phyloP scores from a whole-genome alignment of 31 red algal species.

The Asparagopsis taxiformis region DNA sequence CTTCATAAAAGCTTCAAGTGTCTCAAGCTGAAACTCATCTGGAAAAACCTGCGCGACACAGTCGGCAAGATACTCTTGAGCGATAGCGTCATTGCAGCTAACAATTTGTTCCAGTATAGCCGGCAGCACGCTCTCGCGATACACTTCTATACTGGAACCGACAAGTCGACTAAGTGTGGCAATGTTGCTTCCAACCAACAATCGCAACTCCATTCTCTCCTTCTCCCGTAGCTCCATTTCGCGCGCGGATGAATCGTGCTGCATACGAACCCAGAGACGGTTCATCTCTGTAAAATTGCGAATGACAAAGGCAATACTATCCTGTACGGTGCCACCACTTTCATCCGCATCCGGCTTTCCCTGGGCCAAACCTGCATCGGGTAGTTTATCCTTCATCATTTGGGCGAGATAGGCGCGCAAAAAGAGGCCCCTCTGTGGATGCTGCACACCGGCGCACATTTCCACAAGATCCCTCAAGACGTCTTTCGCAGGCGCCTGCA shows the following conservation, averaged over 20 bases:
- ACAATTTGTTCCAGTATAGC: constrained; percentile 75
- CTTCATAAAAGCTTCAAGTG: constrained; percentile 61
- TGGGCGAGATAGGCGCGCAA: constrained; percentile 84
- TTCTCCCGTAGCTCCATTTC: constrained; percentile 53
- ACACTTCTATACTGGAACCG: constrained; percentile 40
- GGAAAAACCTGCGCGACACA: constrained; percentile 97
- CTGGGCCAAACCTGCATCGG: constrained; percentile 12
- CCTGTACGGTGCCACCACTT: constrained; percentile 40
- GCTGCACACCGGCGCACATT: constrained; percentile 89
- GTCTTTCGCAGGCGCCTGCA: constrained; percentile 63
- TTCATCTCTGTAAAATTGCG: constrained; percentile 96
- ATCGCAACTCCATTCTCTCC: constrained; percentile 75
- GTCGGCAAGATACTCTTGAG: constrained; percentile 94
- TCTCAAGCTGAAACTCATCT: constrained; percentile 88
- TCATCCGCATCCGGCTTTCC: constrained; percentile 9
- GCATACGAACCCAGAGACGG: constrained; percentile 89
- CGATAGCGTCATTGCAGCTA: constrained; percentile 72
- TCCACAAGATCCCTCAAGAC: constrained; percentile 88
- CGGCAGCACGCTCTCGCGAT: constrained; percentile 73
- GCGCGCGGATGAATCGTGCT: constrained; percentile 61
- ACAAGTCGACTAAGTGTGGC: constrained; percentile 64
- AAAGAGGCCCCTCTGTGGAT: constrained; percentile 88
- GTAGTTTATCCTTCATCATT: constrained; percentile 80
- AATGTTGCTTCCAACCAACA: constrained; percentile 89
- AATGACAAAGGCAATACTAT: constrained; percentile 82